Evolutionary conservation across 2,329 filamentous ascomycete genomes (phyloP).

Genomic region (Boeremia exigua): DNA sequence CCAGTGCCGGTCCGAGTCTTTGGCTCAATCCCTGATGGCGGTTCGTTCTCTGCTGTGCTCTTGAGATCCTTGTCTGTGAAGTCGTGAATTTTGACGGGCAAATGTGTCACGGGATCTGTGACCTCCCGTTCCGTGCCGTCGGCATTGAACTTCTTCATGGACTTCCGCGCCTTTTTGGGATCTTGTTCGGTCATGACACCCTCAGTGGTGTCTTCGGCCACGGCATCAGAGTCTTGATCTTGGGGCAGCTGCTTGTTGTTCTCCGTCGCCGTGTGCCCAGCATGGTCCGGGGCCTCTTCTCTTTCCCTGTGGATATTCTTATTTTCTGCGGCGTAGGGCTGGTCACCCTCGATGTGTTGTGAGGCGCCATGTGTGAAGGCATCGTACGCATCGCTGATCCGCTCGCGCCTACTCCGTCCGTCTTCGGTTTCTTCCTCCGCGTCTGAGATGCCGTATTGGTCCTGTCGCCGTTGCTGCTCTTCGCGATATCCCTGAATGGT

Average conservation of each 20-base stretch:
- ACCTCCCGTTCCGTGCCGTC: conserved; percentile 64
- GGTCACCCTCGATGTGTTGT: conserved; percentile 27
- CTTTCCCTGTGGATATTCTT: conserved; percentile 42
- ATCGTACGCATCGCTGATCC: conserved; percentile 46
- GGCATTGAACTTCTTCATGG: conserved; percentile 56
- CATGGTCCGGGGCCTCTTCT: conserved; percentile 41
- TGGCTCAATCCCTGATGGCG: conserved; percentile 48
- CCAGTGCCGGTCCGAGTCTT: conserved; percentile 54
- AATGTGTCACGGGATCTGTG: conserved; percentile 75
- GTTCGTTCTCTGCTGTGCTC: conserved; percentile 54
- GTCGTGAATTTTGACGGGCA: conserved; percentile 72
- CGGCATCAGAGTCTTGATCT: conserved; percentile 29
- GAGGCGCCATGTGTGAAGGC: conserved; percentile 41
- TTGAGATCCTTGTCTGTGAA: conserved; percentile 69
- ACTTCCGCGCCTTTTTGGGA: conserved; percentile 56
- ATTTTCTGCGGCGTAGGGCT: conserved; percentile 44
- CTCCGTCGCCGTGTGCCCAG: conserved; percentile 29
- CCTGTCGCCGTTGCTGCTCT: conserved; percentile 53
- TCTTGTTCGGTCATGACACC: conserved; percentile 44
- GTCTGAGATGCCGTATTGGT: conserved; percentile 36
- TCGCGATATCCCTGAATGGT: conserved; percentile 56
- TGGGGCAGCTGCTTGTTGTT: conserved; percentile 23
- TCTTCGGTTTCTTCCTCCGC: conserved; percentile 27
- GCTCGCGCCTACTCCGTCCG: conserved; percentile 42
- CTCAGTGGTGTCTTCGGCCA: conserved; percentile 54